Conservation (phyloP, 225 moss, liverwort and hornwort genomes). For the Straminergon stramineum region DNA sequence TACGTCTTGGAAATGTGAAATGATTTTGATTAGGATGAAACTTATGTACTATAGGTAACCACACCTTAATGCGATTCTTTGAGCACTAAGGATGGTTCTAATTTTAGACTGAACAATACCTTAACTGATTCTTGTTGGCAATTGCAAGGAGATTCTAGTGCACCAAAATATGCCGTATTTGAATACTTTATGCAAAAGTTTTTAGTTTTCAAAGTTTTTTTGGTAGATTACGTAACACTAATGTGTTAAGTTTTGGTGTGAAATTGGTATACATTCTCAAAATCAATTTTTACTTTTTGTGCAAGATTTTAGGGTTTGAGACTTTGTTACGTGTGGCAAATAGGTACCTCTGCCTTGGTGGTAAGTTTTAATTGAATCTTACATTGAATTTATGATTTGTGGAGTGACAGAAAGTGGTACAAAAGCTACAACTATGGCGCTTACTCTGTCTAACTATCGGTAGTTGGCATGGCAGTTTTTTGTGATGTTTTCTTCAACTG, state of each 20-base stretch:
- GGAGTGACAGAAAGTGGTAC: slow-evolving; percentile 49
- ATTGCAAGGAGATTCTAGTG: not conserved
- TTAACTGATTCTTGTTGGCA: not conserved
- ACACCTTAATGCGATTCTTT: not conserved
- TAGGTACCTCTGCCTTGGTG: no score
- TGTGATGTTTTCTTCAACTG: slow-evolving; percentile 60
- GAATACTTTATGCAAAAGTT: not conserved
- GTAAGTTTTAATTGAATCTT: not conserved
- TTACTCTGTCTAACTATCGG: slow-evolving; percentile 24
- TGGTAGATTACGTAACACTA: not conserved
- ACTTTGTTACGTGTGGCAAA: no score
- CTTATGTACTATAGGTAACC: not conserved
- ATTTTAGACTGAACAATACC: not conserved
- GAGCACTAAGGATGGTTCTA: not conserved
- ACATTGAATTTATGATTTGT: not conserved
- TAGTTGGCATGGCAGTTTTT: slow-evolving; percentile 49
- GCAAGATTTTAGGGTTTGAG: no score
- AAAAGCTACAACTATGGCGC: slow-evolving; percentile 89
- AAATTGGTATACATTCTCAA: not conserved
- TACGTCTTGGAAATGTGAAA: not conserved
- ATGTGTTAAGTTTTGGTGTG: not conserved
- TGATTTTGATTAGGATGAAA: not conserved
- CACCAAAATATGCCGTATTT: not conserved
- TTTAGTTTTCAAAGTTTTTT: not conserved
- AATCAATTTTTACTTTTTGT: not conserved